These are phyloP conservation scores for Vigna mungo DNA, from an alignment of 306 rosid species.

Conservation along the genomic window DNA sequence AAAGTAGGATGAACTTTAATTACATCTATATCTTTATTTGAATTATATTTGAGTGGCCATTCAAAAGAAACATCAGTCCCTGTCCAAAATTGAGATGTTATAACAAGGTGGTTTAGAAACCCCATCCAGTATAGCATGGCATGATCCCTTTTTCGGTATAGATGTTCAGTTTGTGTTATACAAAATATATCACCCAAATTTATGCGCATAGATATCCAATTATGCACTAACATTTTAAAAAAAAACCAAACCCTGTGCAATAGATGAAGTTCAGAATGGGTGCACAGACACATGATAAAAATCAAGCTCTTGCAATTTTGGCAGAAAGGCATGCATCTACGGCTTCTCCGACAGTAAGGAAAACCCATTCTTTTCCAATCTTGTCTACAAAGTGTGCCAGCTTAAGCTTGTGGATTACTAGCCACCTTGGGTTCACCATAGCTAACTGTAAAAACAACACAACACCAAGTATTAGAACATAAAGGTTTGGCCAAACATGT, in stretches of 20 bases:
- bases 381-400: constrained; percentile 70
- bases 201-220: constrained; percentile 25
- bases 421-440: constrained; percentile 83
- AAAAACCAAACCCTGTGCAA: background rate
- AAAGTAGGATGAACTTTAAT: background rate
- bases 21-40: constrained; percentile 10
- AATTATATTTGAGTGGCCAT: background rate
- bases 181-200: background rate
- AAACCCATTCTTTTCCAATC: constrained; percentile 70
- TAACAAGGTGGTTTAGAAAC: constrained; percentile 2
- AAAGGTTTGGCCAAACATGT: no score
- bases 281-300: background rate
- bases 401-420: constrained; percentile 82
- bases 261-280: background rate
- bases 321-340: constrained; percentile 64
- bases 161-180: background rate
- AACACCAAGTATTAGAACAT: constrained; percentile 22
- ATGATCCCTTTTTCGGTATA: background rate
- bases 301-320: constrained; percentile 43
- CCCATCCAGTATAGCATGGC: background rate
- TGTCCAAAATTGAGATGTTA: constrained; percentile 37
- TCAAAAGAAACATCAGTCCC: background rate
- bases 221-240: constrained; percentile 8
- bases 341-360: constrained; percentile 74
- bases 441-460: constrained; percentile 59